Evolutionary conservation across 257 asterid species (phyloP).

Genomic region (Solanum habrochaites): DNA sequence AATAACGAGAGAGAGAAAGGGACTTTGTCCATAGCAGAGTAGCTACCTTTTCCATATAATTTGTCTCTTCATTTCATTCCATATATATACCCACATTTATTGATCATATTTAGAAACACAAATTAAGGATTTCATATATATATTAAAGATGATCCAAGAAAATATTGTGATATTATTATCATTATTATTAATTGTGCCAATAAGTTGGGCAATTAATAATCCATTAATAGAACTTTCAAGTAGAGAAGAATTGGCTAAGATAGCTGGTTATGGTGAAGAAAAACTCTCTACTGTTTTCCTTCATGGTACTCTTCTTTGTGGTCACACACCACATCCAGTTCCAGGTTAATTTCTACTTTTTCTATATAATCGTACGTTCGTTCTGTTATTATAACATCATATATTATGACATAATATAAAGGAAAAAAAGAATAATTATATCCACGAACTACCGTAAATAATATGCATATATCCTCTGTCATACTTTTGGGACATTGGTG

Average conservation of each 20-base stretch:
- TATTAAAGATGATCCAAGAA: neutral
- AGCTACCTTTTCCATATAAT: conserved; percentile 22
- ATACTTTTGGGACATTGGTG: too few species aligned
- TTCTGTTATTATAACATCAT: neutral
- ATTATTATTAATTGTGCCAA: neutral
- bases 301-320: conserved; percentile 48
- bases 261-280: conserved; percentile 87
- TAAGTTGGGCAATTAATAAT: neutral
- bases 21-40: too few species aligned
- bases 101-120: neutral
- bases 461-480: too few species aligned
- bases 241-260: conserved; percentile 39
- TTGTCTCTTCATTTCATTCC: neutral
- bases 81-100: neutral
- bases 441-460: too few species aligned
- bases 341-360: conserved; percentile 22
- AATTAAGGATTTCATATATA: neutral
- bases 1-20: too few species aligned
- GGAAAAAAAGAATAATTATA: too few species aligned
- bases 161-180: neutral
- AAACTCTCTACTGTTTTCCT: conserved; percentile 62
- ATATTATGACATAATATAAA: too few species aligned
- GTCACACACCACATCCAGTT: conserved; percentile 25
- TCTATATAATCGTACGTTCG: neutral
- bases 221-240: conserved; percentile 19